phyloP scores from a whole-genome alignment of 2,329 filamentous ascomycete species.

The Claviceps citrina region DNA sequence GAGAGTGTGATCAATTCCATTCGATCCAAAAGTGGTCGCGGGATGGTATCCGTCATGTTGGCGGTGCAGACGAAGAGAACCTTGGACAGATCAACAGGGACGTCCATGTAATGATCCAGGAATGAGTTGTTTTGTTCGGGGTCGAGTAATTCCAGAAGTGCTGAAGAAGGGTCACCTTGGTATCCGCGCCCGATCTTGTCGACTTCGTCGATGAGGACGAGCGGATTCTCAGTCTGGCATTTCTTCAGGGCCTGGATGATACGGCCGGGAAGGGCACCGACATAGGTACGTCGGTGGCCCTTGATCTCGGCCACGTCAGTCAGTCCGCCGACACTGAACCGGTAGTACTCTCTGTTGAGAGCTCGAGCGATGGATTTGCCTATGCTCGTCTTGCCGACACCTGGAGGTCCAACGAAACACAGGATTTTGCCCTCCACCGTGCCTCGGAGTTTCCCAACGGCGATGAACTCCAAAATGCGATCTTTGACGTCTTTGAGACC shows the following conservation, averaged over 20 bases:
- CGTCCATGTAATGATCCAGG: constrained; percentile 96
- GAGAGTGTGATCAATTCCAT: constrained; percentile 97
- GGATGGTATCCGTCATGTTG: constrained; percentile 97
- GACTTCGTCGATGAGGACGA: constrained; percentile 92
- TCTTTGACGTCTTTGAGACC: constrained; percentile 97
- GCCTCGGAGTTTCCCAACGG: constrained; percentile 88
- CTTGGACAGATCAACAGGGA: constrained; percentile 92
- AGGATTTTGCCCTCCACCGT: constrained; percentile 97
- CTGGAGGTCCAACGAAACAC: constrained; percentile 91
- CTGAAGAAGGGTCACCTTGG: constrained; percentile 90
- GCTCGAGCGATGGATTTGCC: constrained; percentile 95
- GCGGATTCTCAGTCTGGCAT: constrained; percentile 93
- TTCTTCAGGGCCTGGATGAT: constrained; percentile 99
- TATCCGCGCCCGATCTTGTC: constrained; percentile 97
- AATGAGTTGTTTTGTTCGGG: constrained; percentile 97
- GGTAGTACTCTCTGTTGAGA: constrained; percentile 90
- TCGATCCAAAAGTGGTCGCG: constrained; percentile 77
- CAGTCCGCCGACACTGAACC: constrained; percentile 92
- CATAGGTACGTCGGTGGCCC: constrained; percentile 89
- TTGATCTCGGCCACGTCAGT: constrained; percentile 99
- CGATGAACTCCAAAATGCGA: constrained; percentile 94
- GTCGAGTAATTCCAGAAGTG: constrained; percentile 81
- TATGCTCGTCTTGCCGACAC: constrained; percentile 97
- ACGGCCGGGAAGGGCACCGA: constrained; percentile 83
- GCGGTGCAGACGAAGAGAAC: constrained; percentile 97